Conservation (phyloP, 257 asterid genomes). For the Galeopsis tetrahit region DNA sequence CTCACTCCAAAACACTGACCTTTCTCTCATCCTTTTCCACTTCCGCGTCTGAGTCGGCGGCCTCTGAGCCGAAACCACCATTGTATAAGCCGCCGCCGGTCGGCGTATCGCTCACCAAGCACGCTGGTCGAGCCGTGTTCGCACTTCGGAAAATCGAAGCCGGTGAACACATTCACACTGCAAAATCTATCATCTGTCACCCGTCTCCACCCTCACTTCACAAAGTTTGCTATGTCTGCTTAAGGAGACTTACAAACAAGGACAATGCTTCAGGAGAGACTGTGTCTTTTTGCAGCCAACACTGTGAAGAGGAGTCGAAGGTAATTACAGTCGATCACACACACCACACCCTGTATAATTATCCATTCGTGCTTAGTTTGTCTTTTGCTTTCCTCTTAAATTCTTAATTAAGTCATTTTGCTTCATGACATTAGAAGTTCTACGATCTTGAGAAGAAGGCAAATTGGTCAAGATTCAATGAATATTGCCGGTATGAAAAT, state of each 20-base stretch:
- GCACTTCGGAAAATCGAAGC: slow-evolving; percentile 62
- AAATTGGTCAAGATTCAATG: slow-evolving; percentile 76
- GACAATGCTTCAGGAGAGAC: slow-evolving; percentile 22
- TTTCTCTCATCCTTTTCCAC: slow-evolving; percentile 26
- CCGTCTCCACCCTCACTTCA: slow-evolving; percentile 58
- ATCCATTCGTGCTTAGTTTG: background rate
- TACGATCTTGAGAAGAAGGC: slow-evolving; percentile 70
- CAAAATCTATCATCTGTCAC: slow-evolving; percentile 63
- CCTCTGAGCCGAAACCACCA: slow-evolving; percentile 30
- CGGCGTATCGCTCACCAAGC: slow-evolving; percentile 49
- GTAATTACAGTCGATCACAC: slow-evolving; percentile 28
- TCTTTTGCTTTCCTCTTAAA: slow-evolving; percentile 16
- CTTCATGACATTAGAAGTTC: slow-evolving; percentile 52
- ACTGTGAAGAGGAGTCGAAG: slow-evolving; percentile 56
- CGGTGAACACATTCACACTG: slow-evolving; percentile 82
- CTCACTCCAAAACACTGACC: slow-evolving; percentile 27
- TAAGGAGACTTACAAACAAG: slow-evolving; percentile 45
- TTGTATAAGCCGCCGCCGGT: slow-evolving; percentile 58
- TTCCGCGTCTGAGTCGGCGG: slow-evolving; percentile 29
- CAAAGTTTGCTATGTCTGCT: slow-evolving; percentile 71
- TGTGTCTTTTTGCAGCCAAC: slow-evolving; percentile 56
- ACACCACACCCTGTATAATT: too few species aligned
- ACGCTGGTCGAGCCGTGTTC: slow-evolving; percentile 72
- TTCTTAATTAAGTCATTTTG: slow-evolving; percentile 14
- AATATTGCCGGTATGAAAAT: slow-evolving; percentile 70